These are phyloP conservation scores for Acacia acuminata DNA, from an alignment of 306 rosid genomes.

Conservation along the genomic window DNA sequence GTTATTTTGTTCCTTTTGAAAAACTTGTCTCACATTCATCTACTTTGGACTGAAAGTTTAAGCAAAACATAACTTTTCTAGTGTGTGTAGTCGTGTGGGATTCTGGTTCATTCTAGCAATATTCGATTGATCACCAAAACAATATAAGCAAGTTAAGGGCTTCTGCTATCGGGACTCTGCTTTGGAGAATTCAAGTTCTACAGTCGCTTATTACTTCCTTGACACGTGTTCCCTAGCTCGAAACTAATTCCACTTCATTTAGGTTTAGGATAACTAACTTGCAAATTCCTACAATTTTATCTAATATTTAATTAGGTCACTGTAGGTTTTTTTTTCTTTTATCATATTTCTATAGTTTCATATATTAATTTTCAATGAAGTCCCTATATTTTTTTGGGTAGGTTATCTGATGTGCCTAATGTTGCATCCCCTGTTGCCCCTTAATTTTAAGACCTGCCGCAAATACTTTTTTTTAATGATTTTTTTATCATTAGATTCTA, in stretches of 20 bases:
- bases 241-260: background rate
- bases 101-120: background rate
- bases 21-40: background rate
- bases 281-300: no score
- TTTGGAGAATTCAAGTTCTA: background rate
- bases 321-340: no score
- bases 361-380: no score
- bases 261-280: no score
- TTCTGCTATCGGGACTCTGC: background rate
- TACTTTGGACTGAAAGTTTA: background rate
- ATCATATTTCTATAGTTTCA: no score
- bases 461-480: no score
- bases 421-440: rapidly evolving
- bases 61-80: background rate
- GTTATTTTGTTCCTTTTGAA: background rate
- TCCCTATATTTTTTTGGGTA: no score
- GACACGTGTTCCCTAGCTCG: background rate
- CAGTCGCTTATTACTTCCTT: background rate
- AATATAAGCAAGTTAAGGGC: background rate
- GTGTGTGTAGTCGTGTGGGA: background rate
- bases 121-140: background rate
- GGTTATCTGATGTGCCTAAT: no score
- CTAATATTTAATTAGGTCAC: no score
- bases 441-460: no score
- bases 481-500: no score